Evolutionary conservation across 805 yeast species (phyloP), one percentile per base, ranked within the genome.

Genomic region (Wickerhamomyces bisporus): DNA sequence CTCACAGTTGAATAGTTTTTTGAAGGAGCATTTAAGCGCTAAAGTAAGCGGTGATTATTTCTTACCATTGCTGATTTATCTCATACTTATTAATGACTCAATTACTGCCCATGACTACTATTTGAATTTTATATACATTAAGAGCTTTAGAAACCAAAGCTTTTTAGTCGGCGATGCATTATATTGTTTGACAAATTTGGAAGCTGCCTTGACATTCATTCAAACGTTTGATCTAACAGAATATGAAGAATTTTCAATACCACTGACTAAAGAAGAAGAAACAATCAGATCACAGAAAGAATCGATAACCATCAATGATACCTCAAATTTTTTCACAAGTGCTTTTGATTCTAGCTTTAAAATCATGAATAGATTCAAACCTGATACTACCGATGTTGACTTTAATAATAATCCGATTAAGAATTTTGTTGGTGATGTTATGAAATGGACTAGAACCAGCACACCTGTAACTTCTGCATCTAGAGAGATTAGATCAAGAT

Each of bases 141-240:
- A 46, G 23, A 39, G 52, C 7, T 53, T 54, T 40, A 48, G 56
- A 30, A 52, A 50, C 18, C 30, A 36, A 3, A 23, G 31, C 1
- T 38, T 34, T 6, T 40, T 54, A 13, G 31, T 30, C 13, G 47
- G 44, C 10, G 48, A 53, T n/a, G 40, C 47, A 3, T 31, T 48
- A 1, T 54, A 50, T 35, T 48, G 53, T 19, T 36, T 54, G 13
- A 54, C 58, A 4, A 54, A 54, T 36, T 28, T 48, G 11, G 59
- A 54, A 34, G 59, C 59, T 10, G 43, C 58, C 10, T 39, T 54
- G 30, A 39, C 45, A 24, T 54, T 42, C 21, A 39, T 43, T 1
- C 41, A 43, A 19, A 25, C 43, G 3, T 33, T 50, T 11, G 40
- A 47, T 4, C 30, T 48, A 6, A 40, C 40, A 10, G 38, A 29